Evolutionary conservation across 352 stramenopile genomes (phyloP), one percentile per base, ranked within the genome.

Genomic region (Globisporangium nagaii): DNA sequence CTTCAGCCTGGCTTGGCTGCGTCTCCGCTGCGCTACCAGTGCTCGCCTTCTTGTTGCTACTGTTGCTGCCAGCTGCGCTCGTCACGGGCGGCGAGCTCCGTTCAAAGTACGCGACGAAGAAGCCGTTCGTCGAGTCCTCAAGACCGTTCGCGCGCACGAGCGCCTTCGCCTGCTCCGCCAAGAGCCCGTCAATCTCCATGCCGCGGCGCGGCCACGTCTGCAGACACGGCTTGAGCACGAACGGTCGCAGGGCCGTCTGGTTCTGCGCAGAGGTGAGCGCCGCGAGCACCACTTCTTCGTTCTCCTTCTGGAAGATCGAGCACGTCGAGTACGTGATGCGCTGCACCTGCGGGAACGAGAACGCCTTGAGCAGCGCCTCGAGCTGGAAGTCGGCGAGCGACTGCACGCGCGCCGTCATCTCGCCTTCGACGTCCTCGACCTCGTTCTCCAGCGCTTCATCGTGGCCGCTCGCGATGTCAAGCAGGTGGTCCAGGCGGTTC

Each of bases 301-400:
- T 97, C 66, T 99, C 96, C 59, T 96, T 85, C 41, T 91, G 75
- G 69, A 98, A 95, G 36, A 98, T 79, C 12, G 93, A 98, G 71
- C 96, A 99, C 30, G 96, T 99, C 20, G 95, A 98, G 72, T 99
- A 99, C 19, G 96, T 90, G 42, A 99, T 86, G 30, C 86, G 82
- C 60, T 98, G 66, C 1, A 98, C 95, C 53, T 93, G 66, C 2
- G 92, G 88, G 69, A 99, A 98, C 53, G 67, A 96, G 57, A 98
- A 96, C 0, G 93, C 91, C 72, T 98, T 97, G 40, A 87, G 70
- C 5, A 99, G 68, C 36, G 88, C 90, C 52, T 96, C 67, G 12
- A 97, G 65, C 65, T 99, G 96, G 70, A 99, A 99, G 46, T 94
- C 88, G 0, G 90, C 82, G n/a, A 99, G 80, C 20, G 80, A 85